A percentile compares a stretch with the other conserved stretches of the same genome.
Conservation (phyloP, 176 grass and related monocot genomes). For the Hyparrhenia diplandra region DNA sequence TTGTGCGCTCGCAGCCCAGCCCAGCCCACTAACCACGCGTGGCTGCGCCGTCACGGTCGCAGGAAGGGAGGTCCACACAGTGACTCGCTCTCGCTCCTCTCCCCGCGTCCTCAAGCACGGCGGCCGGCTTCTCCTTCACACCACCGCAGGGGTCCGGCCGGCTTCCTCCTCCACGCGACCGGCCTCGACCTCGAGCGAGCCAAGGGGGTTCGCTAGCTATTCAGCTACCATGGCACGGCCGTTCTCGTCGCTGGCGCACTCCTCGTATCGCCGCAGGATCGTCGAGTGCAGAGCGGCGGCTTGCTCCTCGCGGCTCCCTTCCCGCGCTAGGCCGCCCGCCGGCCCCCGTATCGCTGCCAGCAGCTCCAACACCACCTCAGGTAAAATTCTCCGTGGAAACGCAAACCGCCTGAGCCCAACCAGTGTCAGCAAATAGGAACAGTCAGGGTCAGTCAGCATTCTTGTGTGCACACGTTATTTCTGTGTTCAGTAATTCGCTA, state of each 20-base stretch:
- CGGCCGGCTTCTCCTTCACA: no score
- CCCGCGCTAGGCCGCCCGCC: background rate
- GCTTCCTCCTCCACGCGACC: no score
- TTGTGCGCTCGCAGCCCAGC: no score
- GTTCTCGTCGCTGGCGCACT: constrained; percentile 12
- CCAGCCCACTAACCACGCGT: no score
- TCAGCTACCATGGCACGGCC: constrained; percentile 9
- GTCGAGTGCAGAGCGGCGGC: constrained; percentile 11
- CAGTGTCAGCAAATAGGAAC: background rate
- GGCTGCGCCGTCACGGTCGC: no score
- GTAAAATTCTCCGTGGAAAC: background rate
- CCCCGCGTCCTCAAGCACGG: no score
- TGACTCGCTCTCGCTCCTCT: no score
- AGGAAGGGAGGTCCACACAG: no score
- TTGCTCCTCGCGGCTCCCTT: constrained; percentile 19
- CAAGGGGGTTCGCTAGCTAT: no score
- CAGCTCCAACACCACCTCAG: constrained; percentile 11
- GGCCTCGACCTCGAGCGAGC: no score
- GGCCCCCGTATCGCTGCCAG: constrained; percentile 29
- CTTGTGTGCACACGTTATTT: background rate
- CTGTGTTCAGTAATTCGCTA: no score
- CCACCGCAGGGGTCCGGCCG: no score
- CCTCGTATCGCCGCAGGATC: constrained; percentile 34
- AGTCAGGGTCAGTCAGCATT: background rate
- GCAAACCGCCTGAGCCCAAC: background rate